Base-by-base conservation (phyloP, 1,139 yeast species). In the Nakaseomyces uthaithaninus region DNA sequence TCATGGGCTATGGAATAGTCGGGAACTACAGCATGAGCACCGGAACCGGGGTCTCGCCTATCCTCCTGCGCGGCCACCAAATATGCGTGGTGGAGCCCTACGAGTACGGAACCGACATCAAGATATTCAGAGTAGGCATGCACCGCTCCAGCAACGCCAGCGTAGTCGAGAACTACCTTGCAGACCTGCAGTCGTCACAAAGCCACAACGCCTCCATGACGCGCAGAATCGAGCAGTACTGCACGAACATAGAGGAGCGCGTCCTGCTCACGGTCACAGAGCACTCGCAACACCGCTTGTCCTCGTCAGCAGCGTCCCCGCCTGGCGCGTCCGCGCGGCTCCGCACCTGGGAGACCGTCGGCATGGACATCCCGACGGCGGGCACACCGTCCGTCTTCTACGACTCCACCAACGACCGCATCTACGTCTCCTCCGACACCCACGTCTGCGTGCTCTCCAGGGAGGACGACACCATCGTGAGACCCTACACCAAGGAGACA, bases 381-480 rank as follows among this genome's bases (percentile, higher is more conserved):
- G 33, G 33, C 7, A 28, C 33, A 17, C 33, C 33, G n/a, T 28
- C 33, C 7, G 33, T 28, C 4, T 28, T 28, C 33, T 28, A 28
- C 33, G 33, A 28, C 22, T 28, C 33, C n/a, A 28, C 33, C 2
- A 28, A 28, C 12, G 33, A 28, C 12, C 16, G 33, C 12, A 28
- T 28, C 8, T 28, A 17, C 22, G 33, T 28, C 20, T 17, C 22
- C 12, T 28, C 33, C 16, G 33, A 28, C 14, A 28, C 33, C 4
- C 33, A 28, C 7, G 33, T 28, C 4, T 28, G 33, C n/a, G 22
- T 28, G 7, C 11, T 28, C 11, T 11, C 33, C 22, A 17, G 22
- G 2, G 23, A 28, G n/a, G 9, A 9, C 6, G 33, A 27, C 18
- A 27, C 14, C 30, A 9, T 17, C 4, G 33, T 28, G 14, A 28